Conservation (phyloP, 2,329 filamentous ascomycete species). For the Fusarium nelsonii region DNA sequence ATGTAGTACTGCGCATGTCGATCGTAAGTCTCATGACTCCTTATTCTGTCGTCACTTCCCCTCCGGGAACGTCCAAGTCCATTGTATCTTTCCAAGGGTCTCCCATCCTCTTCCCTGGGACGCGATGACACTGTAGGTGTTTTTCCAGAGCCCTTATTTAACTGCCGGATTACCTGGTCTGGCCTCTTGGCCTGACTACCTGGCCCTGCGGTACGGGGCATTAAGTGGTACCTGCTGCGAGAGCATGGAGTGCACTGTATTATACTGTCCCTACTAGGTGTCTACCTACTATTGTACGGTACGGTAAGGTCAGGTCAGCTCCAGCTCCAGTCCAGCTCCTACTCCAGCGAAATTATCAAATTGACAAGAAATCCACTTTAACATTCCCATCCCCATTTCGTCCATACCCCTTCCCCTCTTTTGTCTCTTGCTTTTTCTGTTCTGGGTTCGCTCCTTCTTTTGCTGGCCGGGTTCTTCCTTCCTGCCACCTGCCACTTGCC, state of each 20-base stretch:
- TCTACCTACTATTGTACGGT: no score
- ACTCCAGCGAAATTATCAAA: slow-evolving; percentile 41
- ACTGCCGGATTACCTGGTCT: slow-evolving; percentile 26
- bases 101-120: slow-evolving; percentile 19
- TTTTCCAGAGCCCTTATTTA: slow-evolving; percentile 2
- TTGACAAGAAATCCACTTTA: slow-evolving; percentile 44
- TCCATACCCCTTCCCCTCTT: slow-evolving; percentile 33
- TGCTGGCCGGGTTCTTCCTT: slow-evolving; percentile 36
- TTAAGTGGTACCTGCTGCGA: slow-evolving; percentile 28
- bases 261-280: slow-evolving; percentile 16
- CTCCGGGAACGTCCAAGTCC: slow-evolving; percentile 12
- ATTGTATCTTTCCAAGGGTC: slow-evolving; percentile 38
- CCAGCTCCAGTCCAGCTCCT: slow-evolving; percentile 13
- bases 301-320: neutral
- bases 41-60: slow-evolving; percentile 46
- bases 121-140: slow-evolving; percentile 14
- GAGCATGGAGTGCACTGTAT: slow-evolving; percentile 25
- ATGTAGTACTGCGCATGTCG: slow-evolving; percentile 28
- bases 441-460: slow-evolving; percentile 35
- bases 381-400: slow-evolving; percentile 41
- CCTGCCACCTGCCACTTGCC: slow-evolving; percentile 32
- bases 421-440: slow-evolving; percentile 29
- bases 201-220: slow-evolving; percentile 17
- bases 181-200: neutral
- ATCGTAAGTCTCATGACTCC: slow-evolving; percentile 43